Evolutionary conservation across 2,329 filamentous ascomycete species (phyloP), one percentile per base, ranked within the genome.

Genomic region (Coniochaeta prunicola): DNA sequence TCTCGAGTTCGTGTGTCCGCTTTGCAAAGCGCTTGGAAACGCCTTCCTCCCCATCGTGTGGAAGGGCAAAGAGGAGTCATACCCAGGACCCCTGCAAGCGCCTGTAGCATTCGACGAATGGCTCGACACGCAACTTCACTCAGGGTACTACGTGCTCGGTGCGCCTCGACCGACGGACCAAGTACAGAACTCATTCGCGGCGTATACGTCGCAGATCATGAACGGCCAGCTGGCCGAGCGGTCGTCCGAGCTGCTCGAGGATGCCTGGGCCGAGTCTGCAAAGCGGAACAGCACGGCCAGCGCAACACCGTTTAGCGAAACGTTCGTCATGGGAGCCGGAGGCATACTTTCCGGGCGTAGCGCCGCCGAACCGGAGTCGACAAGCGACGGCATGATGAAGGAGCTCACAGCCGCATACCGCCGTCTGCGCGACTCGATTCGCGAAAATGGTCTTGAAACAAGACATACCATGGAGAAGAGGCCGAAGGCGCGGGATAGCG

Each of bases 1-100:
- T 48, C 89, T 96, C 62, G 94, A 99, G 67, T 99, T 99, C 71
- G 90, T 97, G 58, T 99, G 94, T 66, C 94, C 94, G 1, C 80
- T 99, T 0, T 99, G 94, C 77, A 99, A 99, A 73, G 96, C 94
- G 3, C 80, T 99, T 0, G 94, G 94, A 2, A 99, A 99, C 69
- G 85, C 91, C 0, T 99, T 99, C 74, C 73, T 99, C 38, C 96
- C 96, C 0, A 91, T 99, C 62, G 87, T 96, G 38, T 99, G 94
- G 94, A 96, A 92, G 70, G 90, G 90, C 28, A 88, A 96, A 68
- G 90, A 96, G 65, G 90, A 96, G 69, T 84, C 86, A 1, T 91
- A 92, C 62, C 87, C 91, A 0, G 88, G 90, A 3, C 80, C 84
- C n/a, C 75, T 97, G 38, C 80, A 85, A 57, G 75, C 85, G 5